phyloP scores from a whole-genome alignment of 192 early-diverging fungal species.

The Funneliformis mosseae region DNA sequence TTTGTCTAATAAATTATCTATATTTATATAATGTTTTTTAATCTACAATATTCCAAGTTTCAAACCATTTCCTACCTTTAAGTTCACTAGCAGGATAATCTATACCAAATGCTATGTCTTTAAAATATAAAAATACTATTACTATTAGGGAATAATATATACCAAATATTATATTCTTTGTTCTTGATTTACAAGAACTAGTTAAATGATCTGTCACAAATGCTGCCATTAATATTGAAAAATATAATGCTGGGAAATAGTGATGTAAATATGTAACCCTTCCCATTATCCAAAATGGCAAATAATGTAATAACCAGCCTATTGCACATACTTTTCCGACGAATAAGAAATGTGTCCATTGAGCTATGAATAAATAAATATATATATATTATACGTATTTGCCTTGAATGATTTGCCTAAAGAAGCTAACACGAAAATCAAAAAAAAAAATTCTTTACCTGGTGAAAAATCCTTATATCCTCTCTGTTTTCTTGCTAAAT shows the following conservation, averaged over 20 bases:
- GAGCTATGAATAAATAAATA: slow-evolving; percentile 28
- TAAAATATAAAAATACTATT: slow-evolving; percentile 73
- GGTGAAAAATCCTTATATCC: slow-evolving; percentile 55
- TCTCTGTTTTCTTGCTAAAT: slow-evolving; percentile 67
- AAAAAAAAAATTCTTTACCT: background rate
- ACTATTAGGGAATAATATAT: slow-evolving; percentile 47
- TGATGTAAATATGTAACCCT: slow-evolving; percentile 96
- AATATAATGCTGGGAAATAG: slow-evolving; percentile 96
- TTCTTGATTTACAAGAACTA: slow-evolving; percentile 8
- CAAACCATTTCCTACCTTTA: slow-evolving; percentile 67
- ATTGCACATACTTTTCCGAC: slow-evolving; percentile 70
- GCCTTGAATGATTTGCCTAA: too few species aligned
- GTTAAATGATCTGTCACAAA: slow-evolving; percentile 76
- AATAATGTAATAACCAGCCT: slow-evolving; percentile 93
- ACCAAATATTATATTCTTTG: slow-evolving; percentile 46
- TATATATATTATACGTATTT: background rate
- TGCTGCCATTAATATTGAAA: slow-evolving; percentile 80
- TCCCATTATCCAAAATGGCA: slow-evolving; percentile 96
- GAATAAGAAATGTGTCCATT: slow-evolving; percentile 76
- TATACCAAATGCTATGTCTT: slow-evolving; percentile 84
- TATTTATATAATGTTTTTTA: slow-evolving; percentile 29
- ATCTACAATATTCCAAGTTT: slow-evolving; percentile 79
- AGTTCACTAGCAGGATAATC: slow-evolving; percentile 64
- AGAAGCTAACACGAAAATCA: background rate
- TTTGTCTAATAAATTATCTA: too few species aligned